Base-by-base conservation (phyloP, 2,329 filamentous ascomycete species). In the Hymenoscyphus scutula region DNA sequence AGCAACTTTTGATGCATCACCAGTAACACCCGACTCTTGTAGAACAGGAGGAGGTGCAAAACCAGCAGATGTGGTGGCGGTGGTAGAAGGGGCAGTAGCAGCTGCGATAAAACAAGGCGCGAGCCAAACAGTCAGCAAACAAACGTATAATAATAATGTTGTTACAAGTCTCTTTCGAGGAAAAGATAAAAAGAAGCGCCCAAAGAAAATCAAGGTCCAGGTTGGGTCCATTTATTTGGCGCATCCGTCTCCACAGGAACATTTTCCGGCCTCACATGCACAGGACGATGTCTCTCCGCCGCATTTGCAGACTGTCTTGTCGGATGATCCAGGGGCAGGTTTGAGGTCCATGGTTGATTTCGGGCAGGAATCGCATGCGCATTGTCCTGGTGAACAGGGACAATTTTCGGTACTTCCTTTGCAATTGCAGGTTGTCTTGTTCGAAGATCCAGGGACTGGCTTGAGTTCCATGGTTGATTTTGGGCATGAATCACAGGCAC, bases 261-360 rank as follows among this genome's bases (percentile, higher is more conserved):
- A 76, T 54, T 71, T 69, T 45, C 75, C 76, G 17, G 72, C 68
- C 37, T 68, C 71, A 64, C 77, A 79, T 13, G 69, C 68, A 59
- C 77, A 79, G n/a, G 65, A 65, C 7, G 74, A 67, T 32, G 69
- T 69, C 55, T 73, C 71, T 61, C 74, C 78, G 34, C 71, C 74
- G 67, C 74, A 77, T 41, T 72, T 69, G 62, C 78, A 78, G 13
- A 71, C 74, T 3, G 76, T 76, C 70, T 77, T 77, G 48, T 76
- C 73, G 5, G 72, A 73, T 8, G 72, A 73, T 8, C 69, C 75
- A 4, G 41, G 8, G 10, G 19, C 41, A 45, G 37, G 56, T 11
- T 61, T 77, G 76, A 15, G 72, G 25, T 72, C 68, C 63, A 76
- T 77, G 74, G 79, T 79, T 51, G 74, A 75, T 61, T 68, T 68